phyloP scores from a whole-genome alignment of 2,329 filamentous ascomycete genomes.

The Dactylonectria estremocensis region DNA sequence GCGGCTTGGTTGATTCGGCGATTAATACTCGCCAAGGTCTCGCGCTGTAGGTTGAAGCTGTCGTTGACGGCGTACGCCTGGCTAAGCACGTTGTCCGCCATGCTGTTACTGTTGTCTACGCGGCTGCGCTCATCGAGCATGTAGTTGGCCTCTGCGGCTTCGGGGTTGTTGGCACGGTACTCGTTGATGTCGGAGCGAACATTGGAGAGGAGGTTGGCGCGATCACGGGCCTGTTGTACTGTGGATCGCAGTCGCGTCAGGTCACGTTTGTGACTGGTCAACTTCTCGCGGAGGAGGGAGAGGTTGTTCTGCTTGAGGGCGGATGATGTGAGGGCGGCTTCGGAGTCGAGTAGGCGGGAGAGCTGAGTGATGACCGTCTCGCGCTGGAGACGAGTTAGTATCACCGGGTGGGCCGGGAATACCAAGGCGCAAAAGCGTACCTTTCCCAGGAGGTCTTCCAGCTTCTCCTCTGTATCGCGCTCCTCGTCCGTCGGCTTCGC shows the following conservation, averaged over 20 bases:
- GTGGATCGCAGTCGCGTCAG: constrained; percentile 80
- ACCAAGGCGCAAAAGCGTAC: constrained; percentile 59
- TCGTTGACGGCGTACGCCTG: constrained; percentile 98
- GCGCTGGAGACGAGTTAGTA: constrained; percentile 69
- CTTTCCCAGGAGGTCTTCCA: constrained; percentile 88
- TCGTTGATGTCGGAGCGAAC: constrained; percentile 93
- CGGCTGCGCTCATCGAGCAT: constrained; percentile 92
- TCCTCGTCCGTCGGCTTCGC: constrained; percentile 90
- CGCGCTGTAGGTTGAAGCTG: constrained; percentile 87
- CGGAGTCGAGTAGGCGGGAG: constrained; percentile 90
- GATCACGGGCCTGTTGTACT: constrained; percentile 84
- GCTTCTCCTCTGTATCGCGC: constrained; percentile 80
- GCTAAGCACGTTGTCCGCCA: constrained; percentile 91
- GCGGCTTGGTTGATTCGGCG: constrained; percentile 90
- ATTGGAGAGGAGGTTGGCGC: constrained; percentile 90
- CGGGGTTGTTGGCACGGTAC: constrained; percentile 87
- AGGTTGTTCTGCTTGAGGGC: constrained; percentile 98
- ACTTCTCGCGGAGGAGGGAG: constrained; percentile 89
- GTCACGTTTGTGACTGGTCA: constrained; percentile 88
- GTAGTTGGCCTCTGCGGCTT: constrained; percentile 91
- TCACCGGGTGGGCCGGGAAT: constrained; percentile 10
- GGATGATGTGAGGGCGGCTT: constrained; percentile 87
- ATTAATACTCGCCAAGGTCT: constrained; percentile 91
- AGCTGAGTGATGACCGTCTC: constrained; percentile 87
- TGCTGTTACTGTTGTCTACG: constrained; percentile 90